Evolutionary conservation across 2,329 filamentous ascomycete genomes (phyloP), one percentile per base, ranked within the genome.

Genomic region (Microsporum canis): DNA sequence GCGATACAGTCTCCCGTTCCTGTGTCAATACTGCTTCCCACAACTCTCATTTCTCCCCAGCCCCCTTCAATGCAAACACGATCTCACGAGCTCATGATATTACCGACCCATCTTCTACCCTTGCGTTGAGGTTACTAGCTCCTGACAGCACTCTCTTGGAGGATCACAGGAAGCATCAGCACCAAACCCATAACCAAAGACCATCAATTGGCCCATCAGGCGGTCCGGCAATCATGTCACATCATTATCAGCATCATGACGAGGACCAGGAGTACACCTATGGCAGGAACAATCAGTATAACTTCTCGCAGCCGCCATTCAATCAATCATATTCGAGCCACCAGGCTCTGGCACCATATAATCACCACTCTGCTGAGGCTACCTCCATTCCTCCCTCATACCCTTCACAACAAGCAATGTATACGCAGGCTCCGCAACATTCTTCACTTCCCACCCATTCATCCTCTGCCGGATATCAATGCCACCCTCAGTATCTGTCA

Each of bases 241-340:
- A 69, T 58, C 62, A 56, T 14, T 70, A 70, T 64, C 55, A 57
- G 6, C 64, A 67, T n/a, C 65, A 65, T 64, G 61, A 65, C 29
- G 65, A 65, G 57, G 64, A 65, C 57, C 60, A 68, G 57, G 66
- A 63, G 62, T 70, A 70, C 61, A 63, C 64, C 29, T 65, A 64
- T 60, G 63, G 64, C 61, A 63, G 64, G 62, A 65, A 64, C 58
- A 59, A 64, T 60, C 68, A 65, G 57, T 69, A 70, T 65, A 64
- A 65, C 47, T 57, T 67, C 39, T 64, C 67, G 33, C 64, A 66
- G 33, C 53, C 72, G 67, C 62, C 68, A 68, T 59, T 45, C 43
- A 43, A 74, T 72, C 67, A 72, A 62, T 66, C 73, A 14, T 78
- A 76, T 62, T 66, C 71, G 39, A 60, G 70, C 51, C 71, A 43